A percentile compares a stretch with the other conserved stretches of the same genome.
Conservation (phyloP, 768 basidiomycete genomes). For the Lactarius indigo region DNA sequence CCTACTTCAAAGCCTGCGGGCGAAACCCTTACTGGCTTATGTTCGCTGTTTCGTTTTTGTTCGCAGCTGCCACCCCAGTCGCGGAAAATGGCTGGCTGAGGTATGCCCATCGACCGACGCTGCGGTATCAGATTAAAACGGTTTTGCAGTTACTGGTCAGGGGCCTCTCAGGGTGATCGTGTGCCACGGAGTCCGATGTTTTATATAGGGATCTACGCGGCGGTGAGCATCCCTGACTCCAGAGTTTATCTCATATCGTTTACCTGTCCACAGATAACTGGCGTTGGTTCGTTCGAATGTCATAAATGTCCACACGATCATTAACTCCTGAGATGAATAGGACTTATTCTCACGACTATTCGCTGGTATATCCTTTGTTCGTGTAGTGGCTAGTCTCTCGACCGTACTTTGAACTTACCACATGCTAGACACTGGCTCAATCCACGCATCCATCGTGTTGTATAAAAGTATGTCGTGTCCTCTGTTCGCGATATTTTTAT, state of each 20-base stretch:
- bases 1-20: constrained; percentile 42
- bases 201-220: constrained; percentile 72
- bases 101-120: constrained; percentile 21
- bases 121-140: not conserved
- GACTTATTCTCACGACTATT: constrained; percentile 54
- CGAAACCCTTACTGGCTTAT: constrained; percentile 39
- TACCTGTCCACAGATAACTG: constrained; percentile 5
- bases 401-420: constrained; percentile 18
- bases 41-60: constrained; percentile 35
- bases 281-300: constrained; percentile 9
- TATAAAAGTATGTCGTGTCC: constrained; percentile 53
- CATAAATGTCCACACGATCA: not conserved
- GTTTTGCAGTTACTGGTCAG: constrained; percentile 39
- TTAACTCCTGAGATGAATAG: constrained; percentile 31
- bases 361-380: constrained; percentile 72
- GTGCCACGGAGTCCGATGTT: constrained; percentile 37
- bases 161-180: constrained; percentile 28
- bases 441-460: constrained; percentile 72
- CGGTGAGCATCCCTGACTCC: constrained; percentile 36
- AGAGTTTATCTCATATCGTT: not conserved
- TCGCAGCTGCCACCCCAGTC: constrained; percentile 43
- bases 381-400: constrained; percentile 27
- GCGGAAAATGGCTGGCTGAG: constrained; percentile 47
- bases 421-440: constrained; percentile 63
- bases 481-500: not conserved